Conservation (phyloP, 192 early-diverging fungal genomes). For the Coemansia sp. region DNA sequence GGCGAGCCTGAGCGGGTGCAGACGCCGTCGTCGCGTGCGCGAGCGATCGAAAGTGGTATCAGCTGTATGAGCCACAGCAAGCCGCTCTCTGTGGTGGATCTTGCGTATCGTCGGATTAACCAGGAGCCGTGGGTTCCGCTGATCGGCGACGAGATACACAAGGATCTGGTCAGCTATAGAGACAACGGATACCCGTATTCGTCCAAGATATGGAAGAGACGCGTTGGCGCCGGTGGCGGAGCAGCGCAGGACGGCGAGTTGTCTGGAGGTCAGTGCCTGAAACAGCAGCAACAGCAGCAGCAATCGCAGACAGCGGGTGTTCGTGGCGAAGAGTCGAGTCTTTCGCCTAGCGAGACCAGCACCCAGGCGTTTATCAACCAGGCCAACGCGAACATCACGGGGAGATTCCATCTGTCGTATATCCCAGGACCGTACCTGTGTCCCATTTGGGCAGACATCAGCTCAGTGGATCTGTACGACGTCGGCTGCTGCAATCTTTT, state of each 20-base stretch:
- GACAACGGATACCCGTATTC: slow-evolving; percentile 44
- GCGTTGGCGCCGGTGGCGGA: background rate
- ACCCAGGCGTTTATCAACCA: slow-evolving; percentile 17
- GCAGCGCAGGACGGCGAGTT: background rate
- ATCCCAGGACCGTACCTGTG: slow-evolving; percentile 50
- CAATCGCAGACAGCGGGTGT: background rate
- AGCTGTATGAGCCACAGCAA: slow-evolving; percentile 35
- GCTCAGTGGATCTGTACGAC: slow-evolving; percentile 51
- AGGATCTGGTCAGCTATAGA: slow-evolving; percentile 12
- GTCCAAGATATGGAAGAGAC: slow-evolving; percentile 35
- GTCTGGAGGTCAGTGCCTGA: background rate
- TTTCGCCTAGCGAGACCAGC: slow-evolving; percentile 35
- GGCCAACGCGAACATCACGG: slow-evolving; percentile 43
- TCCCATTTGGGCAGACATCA: slow-evolving; percentile 55
- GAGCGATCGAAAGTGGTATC: slow-evolving; percentile 15
- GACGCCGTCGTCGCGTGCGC: slow-evolving; percentile 19
- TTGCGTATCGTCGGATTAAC: slow-evolving; percentile 51
- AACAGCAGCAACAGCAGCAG: slow-evolving; percentile 8
- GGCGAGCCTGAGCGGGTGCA: slow-evolving; percentile 29
- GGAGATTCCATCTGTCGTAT: slow-evolving; percentile 44
- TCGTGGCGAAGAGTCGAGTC: background rate
- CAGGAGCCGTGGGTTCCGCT: slow-evolving; percentile 52
- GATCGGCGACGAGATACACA: slow-evolving; percentile 21
- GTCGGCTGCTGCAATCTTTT: slow-evolving; percentile 48
- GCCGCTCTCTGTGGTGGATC: slow-evolving; percentile 49